phyloP scores from a whole-genome alignment of 2,329 filamentous ascomycete genomes.

The Stemphylium vesicarium region DNA sequence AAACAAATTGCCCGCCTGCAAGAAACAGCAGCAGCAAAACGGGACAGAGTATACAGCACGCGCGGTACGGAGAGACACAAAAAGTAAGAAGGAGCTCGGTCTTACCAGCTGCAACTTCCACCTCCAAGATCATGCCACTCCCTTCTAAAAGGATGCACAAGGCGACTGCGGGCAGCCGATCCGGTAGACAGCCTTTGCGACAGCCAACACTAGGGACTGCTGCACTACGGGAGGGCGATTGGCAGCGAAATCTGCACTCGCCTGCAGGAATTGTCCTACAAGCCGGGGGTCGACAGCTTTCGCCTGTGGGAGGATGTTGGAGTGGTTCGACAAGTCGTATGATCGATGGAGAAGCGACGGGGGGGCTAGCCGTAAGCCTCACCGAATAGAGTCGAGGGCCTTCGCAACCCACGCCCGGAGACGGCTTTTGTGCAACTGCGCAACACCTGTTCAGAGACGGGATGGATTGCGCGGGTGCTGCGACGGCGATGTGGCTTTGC shows the following conservation, averaged over 20 bases:
- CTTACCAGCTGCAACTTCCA: slow-evolving; percentile 22
- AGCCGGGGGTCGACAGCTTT: slow-evolving; percentile 11
- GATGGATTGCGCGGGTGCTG: not conserved
- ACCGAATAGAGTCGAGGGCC: not conserved
- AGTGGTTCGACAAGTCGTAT: slow-evolving; percentile 16
- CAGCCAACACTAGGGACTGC: slow-evolving; percentile 4
- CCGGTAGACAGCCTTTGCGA: slow-evolving; percentile 5
- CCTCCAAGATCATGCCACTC: slow-evolving; percentile 21
- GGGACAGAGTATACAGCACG: slow-evolving; percentile 7
- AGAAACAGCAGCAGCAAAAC: not conserved
- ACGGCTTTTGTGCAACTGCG: too few species aligned
- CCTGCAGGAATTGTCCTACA: slow-evolving; percentile 11
- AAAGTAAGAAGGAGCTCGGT: slow-evolving; percentile 9
- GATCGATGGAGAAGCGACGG: slow-evolving; percentile 9
- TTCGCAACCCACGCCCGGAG: not conserved
- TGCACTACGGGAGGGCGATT: slow-evolving; percentile 4
- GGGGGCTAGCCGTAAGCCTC: slow-evolving; percentile 7
- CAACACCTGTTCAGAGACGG: too few species aligned
- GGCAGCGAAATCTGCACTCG: not conserved
- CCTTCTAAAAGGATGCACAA: slow-evolving; percentile 7
- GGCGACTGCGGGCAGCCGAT: slow-evolving; percentile 6
- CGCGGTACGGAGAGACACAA: not conserved
- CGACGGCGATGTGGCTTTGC: not conserved
- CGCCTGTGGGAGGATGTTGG: slow-evolving; percentile 9
- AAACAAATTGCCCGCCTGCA: not conserved